These are phyloP conservation scores for Ochromonadaceae sp. DNA, from an alignment of 352 stramenopile species.

Conservation along the genomic window DNA sequence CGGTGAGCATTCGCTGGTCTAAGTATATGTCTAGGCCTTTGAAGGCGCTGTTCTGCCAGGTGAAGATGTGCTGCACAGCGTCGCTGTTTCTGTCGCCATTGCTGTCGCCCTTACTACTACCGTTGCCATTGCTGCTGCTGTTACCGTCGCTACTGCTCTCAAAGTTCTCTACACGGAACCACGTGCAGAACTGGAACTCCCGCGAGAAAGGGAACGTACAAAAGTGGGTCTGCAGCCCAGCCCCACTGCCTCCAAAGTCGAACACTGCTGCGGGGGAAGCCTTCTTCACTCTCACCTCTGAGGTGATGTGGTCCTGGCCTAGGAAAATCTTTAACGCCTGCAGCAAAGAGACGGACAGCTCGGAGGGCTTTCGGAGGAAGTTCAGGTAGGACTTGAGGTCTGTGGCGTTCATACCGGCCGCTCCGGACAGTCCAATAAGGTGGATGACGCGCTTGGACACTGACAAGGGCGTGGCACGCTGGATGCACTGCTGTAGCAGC, in stretches of 20 bases:
- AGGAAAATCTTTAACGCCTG: constrained; percentile 5
- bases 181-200: constrained; percentile 12
- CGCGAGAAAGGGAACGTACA: neutral
- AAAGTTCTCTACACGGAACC: constrained; percentile 14
- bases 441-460: neutral
- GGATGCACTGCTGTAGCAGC: neutral
- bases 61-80: neutral
- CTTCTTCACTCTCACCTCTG: neutral
- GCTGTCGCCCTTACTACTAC: neutral
- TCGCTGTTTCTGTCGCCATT: neutral
- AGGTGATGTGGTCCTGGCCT: neutral
- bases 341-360: neutral
- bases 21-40: constrained; percentile 20
- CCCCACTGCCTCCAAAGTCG: neutral
- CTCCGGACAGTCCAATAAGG: neutral
- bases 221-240: neutral
- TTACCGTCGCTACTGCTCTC: neutral
- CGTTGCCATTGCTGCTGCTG: neutral
- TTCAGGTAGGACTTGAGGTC: constrained; percentile 10
- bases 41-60: neutral
- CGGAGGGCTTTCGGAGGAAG: neutral
- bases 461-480: neutral
- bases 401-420: neutral
- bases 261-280: constrained; percentile 6
- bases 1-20: neutral